Evolutionary conservation across 345 rosid species (phyloP).

Genomic region (Brassica rapa): DNA sequence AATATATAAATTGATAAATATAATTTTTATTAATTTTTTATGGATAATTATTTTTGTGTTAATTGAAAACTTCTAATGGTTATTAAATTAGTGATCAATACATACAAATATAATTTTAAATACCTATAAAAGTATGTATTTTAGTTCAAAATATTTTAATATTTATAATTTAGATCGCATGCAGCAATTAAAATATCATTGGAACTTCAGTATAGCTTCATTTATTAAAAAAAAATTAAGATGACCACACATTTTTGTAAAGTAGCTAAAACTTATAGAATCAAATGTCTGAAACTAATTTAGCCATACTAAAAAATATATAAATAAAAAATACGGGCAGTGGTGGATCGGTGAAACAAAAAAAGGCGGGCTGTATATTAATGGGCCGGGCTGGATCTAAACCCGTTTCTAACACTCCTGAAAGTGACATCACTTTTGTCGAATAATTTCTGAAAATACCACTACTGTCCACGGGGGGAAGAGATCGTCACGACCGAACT

Average conservation of each 20-base stretch:
- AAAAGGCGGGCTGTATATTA: background rate
- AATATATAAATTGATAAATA: no score
- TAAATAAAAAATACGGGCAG: background rate
- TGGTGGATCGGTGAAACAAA: background rate
- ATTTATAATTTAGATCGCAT: background rate
- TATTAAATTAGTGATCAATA: background rate
- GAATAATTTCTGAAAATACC: no score
- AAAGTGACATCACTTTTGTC: background rate
- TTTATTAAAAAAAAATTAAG: no score
- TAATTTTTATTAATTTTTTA: no score
- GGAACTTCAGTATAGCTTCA: background rate
- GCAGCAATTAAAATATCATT: background rate
- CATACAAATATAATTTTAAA: background rate
- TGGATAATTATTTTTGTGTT: background rate
- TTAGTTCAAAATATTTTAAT: no score
- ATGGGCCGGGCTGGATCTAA: conserved; percentile 21
- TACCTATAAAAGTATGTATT: background rate
- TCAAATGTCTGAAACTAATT: background rate
- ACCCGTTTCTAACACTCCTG: background rate
- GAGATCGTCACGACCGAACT: conserved; percentile 30
- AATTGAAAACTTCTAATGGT: background rate
- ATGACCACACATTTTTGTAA: background rate
- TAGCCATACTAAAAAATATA: background rate
- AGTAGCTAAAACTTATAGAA: background rate
- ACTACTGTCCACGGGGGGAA: background rate